These are phyloP conservation scores for Auricularia heimuer DNA, from an alignment of 768 basidiomycete species.

Conservation along the genomic window DNA sequence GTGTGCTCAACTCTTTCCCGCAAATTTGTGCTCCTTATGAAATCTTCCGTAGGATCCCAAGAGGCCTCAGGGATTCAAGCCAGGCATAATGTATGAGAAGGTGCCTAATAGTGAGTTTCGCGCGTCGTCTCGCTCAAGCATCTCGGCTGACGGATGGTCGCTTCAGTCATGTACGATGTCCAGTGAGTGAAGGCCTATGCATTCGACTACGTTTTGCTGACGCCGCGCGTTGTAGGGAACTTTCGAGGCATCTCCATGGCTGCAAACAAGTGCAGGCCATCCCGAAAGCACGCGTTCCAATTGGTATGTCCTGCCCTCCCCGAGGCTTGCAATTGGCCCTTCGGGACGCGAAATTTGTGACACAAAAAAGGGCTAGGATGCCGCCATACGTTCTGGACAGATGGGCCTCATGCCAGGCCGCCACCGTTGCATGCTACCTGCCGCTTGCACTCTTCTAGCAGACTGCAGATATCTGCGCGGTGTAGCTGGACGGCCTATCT, in stretches of 20 bases:
- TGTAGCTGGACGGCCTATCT: too few species aligned
- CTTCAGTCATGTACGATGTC: constrained; percentile 23
- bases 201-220: neutral
- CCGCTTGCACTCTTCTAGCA: too few species aligned
- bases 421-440: too few species aligned
- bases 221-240: constrained; percentile 15
- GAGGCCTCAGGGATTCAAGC: constrained; percentile 21
- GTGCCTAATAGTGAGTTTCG: constrained; percentile 20
- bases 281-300: constrained; percentile 32
- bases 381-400: too few species aligned
- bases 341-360: too few species aligned
- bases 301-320: constrained; percentile 22
- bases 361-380: too few species aligned
- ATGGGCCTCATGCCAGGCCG: too few species aligned
- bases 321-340: neutral
- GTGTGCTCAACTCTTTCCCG: constrained; percentile 11
- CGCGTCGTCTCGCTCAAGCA: neutral
- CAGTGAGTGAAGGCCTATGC: constrained; percentile 12
- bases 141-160: neutral
- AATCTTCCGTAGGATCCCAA: constrained; percentile 22
- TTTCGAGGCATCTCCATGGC: constrained; percentile 26
- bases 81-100: constrained; percentile 14
- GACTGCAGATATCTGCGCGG: too few species aligned
- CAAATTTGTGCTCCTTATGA: neutral
- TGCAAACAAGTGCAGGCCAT: constrained; percentile 26